These are phyloP conservation scores for Hypsizygus marmoreus DNA, from an alignment of 768 basidiomycete species.

Conservation along the genomic window DNA sequence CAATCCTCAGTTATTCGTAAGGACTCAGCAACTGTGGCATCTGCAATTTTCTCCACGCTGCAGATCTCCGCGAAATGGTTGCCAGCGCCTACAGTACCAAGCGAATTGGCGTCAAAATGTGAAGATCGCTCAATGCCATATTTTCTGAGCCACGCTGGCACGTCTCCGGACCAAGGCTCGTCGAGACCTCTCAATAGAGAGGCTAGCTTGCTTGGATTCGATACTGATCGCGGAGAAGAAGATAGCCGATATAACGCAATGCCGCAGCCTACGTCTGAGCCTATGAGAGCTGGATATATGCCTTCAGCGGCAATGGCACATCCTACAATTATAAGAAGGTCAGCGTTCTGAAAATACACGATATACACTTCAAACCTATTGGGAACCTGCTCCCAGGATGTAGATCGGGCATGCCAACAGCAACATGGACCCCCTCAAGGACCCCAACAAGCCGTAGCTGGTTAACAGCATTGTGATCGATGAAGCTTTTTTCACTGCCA, in stretches of 20 bases:
- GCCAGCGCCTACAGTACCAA: constrained; percentile 39
- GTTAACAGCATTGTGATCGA: constrained; percentile 33
- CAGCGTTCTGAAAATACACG: neutral
- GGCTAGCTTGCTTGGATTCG: constrained; percentile 32
- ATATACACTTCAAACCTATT: constrained; percentile 18
- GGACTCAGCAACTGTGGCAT: constrained; percentile 22
- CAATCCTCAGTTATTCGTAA: constrained; percentile 24
- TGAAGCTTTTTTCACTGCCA: constrained; percentile 26
- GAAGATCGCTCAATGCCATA: constrained; percentile 32
- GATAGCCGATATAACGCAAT: constrained; percentile 36
- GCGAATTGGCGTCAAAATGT: constrained; percentile 26
- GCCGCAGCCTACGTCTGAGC: constrained; percentile 41
- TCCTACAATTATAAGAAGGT: constrained; percentile 18
- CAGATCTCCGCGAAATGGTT: constrained; percentile 43
- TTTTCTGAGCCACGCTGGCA: constrained; percentile 31
- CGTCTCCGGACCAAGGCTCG: constrained; percentile 37
- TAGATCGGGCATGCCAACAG: constrained; percentile 41
- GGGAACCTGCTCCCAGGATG: constrained; percentile 40
- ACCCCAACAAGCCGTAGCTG: constrained; percentile 30
- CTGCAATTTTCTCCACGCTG: constrained; percentile 31
- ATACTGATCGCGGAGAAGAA: constrained; percentile 22
- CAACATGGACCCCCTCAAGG: constrained; percentile 29
- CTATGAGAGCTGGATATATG: constrained; percentile 40
- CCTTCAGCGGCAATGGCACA: constrained; percentile 36
- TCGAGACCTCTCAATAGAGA: constrained; percentile 32